phyloP scores from a whole-genome alignment of 805 yeast genomes.

The Saccharomycopsis sp. region DNA sequence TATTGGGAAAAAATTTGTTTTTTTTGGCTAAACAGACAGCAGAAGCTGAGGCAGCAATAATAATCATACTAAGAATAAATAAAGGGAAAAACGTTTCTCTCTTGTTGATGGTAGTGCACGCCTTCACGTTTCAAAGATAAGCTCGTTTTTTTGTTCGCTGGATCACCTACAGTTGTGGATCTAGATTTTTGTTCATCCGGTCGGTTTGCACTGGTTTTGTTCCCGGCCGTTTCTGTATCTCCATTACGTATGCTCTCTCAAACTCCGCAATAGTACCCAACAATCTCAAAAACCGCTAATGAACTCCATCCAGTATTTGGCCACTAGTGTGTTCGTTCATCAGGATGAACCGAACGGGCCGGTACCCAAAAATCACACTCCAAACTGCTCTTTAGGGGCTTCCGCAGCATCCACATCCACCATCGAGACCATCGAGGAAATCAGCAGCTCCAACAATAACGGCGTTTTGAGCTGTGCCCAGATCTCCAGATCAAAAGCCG shows the following conservation, averaged over 20 bases:
- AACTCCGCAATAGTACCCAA: too few relatives aligned
- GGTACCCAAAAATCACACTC: neutral
- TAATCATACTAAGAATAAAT: too few relatives aligned
- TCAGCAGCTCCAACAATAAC: neutral
- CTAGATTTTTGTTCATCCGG: neutral
- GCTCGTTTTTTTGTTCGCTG: neutral
- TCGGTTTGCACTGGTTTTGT: too few relatives aligned
- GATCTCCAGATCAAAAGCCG: neutral
- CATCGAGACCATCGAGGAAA: neutral
- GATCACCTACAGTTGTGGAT: neutral
- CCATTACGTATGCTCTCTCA: too few relatives aligned
- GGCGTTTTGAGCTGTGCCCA: neutral
- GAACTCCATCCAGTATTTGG: constrained; percentile 1
- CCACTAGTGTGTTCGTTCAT: constrained; percentile 1
- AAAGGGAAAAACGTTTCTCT: neutral
- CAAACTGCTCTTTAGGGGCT: neutral
- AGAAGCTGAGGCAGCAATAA: neutral
- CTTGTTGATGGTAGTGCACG: neutral
- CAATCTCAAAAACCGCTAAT: too few relatives aligned
- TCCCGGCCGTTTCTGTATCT: too few relatives aligned
- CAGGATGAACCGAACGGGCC: neutral
- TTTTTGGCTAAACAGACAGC: neutral
- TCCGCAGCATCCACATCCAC: neutral
- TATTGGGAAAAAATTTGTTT: neutral
- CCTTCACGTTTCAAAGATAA: neutral